Evolutionary conservation across 2,329 filamentous ascomycete species (phyloP).

Genomic region (Grosmannia serpens): DNA sequence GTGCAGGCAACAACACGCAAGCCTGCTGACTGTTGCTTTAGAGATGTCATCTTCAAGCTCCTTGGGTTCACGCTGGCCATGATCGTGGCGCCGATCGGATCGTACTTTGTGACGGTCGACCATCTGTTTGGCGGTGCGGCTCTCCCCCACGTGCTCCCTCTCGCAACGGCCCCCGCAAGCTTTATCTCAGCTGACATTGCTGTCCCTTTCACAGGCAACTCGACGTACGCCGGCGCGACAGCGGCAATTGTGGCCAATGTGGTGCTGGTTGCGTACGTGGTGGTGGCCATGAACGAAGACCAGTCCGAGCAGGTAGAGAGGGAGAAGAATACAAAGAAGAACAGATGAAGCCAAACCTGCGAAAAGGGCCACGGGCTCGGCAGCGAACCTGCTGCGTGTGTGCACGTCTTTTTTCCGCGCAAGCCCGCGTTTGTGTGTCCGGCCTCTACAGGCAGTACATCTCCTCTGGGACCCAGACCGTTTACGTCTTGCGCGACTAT

Average conservation of each 20-base stretch:
- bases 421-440: too few species aligned
- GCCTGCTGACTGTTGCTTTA: conserved; percentile 19
- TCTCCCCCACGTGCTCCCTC: neutral
- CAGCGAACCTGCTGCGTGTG: too few species aligned
- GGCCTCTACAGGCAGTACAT: too few species aligned
- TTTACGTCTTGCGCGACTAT: too few species aligned
- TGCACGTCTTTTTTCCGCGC: too few species aligned
- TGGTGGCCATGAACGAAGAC: conserved; percentile 88
- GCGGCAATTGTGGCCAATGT: conserved; percentile 88
- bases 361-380: neutral
- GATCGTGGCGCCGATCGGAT: conserved; percentile 75
- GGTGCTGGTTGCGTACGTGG: conserved; percentile 78
- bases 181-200: neutral
- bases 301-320: conserved; percentile 34
- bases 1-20: neutral
- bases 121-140: conserved; percentile 61
- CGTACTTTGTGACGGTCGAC: conserved; percentile 74
- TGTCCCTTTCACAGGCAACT: conserved; percentile 51
- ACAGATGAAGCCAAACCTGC: conserved; percentile 23
- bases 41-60: conserved; percentile 80
- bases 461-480: too few species aligned
- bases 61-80: conserved; percentile 85
- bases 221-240: conserved; percentile 72
- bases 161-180: neutral
- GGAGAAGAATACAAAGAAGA: conserved; percentile 37